Evolutionary conservation across 169 alveolate species (phyloP).

Genomic region (Eimeria tenella): DNA sequence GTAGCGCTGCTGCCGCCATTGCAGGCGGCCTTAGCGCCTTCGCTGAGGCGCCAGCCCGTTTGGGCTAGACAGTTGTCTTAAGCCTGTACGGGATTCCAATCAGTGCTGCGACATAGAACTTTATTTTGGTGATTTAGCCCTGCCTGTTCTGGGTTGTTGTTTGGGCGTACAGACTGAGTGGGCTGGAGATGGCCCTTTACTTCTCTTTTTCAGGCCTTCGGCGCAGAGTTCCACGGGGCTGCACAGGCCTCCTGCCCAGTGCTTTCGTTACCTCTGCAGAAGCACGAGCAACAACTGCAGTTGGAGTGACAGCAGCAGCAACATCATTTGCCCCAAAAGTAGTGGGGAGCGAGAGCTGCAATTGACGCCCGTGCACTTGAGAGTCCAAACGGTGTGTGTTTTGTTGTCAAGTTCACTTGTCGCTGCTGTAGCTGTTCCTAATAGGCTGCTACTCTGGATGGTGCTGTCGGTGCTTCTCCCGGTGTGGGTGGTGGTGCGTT

Average conservation of each 20-base stretch:
- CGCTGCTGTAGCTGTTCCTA: conserved; percentile 10
- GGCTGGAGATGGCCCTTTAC: background rate
- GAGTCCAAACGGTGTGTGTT: conserved; percentile 24
- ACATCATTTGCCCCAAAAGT: background rate
- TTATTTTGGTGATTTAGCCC: background rate
- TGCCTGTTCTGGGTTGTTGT: background rate
- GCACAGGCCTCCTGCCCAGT: conserved; percentile 8
- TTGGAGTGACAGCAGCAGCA: background rate
- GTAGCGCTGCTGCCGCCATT: background rate
- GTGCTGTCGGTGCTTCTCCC: background rate
- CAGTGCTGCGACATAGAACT: too few relatives aligned
- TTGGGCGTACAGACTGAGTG: background rate
- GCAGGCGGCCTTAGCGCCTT: background rate
- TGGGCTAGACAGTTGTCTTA: too few relatives aligned
- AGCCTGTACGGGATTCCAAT: too few relatives aligned
- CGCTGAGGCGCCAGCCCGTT: too few relatives aligned
- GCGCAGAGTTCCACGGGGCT: background rate
- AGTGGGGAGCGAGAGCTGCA: background rate
- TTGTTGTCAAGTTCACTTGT: background rate
- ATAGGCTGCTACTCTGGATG: background rate
- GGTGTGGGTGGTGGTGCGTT: background rate
- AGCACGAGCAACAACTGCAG: conserved; percentile 16
- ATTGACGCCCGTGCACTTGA: background rate
- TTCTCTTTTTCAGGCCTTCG: background rate
- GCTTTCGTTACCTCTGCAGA: conserved; percentile 1